phyloP scores from a whole-genome alignment of 441 rosid species.

The Jatropha multifida region DNA sequence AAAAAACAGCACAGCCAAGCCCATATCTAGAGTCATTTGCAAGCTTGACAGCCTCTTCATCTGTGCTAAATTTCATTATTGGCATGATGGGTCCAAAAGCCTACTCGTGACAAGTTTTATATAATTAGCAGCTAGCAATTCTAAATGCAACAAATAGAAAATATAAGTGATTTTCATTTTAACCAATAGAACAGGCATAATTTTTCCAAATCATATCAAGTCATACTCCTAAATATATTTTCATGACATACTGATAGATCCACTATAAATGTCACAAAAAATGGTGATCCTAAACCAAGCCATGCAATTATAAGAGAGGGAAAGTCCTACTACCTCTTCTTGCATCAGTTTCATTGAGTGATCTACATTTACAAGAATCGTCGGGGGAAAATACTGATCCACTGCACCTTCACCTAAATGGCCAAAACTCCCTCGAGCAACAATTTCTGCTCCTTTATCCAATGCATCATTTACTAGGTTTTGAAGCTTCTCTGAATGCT shows the following conservation, averaged over 20 bases:
- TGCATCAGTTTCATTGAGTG: constrained; percentile 94
- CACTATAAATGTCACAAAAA: not conserved
- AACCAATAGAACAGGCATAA: not conserved
- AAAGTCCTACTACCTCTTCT: constrained; percentile 73
- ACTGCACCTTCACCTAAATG: constrained; percentile 88
- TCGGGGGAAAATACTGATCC: constrained; percentile 95
- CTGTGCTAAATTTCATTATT: constrained; percentile 85
- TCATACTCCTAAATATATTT: not conserved
- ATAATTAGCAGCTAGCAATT: constrained; percentile 8
- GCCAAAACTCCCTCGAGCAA: constrained; percentile 94
- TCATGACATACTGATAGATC: constrained; percentile 10
- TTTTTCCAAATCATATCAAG: not conserved
- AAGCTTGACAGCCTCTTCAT: constrained; percentile 83
- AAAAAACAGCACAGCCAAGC: constrained; percentile 94
- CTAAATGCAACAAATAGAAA: not conserved
- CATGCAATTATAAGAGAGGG: not conserved
- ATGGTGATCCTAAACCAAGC: constrained; percentile 4
- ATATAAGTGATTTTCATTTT: no score
- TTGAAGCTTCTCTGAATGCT: constrained; percentile 90
- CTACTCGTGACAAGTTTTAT: constrained; percentile 41
- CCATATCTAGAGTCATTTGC: constrained; percentile 95
- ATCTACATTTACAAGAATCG: constrained; percentile 76
- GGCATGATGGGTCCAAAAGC: constrained; percentile 99
- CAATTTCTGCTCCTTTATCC: constrained; percentile 89
- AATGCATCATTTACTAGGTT: constrained; percentile 79